Evolutionary conservation across 1,284 basidiomycete species (phyloP).

Genomic region (Inonotus obliquus): DNA sequence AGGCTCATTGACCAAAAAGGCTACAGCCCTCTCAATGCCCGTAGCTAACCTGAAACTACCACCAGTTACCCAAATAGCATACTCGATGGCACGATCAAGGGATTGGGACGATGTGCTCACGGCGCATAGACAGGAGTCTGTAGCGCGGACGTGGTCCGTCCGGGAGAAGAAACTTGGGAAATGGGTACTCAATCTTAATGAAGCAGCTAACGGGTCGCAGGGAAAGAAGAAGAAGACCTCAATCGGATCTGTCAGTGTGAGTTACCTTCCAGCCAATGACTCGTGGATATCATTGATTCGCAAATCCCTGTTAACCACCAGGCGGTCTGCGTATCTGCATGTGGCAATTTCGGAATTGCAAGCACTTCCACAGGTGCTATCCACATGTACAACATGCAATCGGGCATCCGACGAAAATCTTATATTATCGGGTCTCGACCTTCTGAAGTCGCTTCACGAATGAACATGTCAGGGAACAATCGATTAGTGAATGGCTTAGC

Average conservation of each 20-base stretch:
- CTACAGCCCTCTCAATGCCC: slow-evolving; percentile 75
- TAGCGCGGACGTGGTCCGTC: slow-evolving; percentile 85
- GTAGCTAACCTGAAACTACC: slow-evolving; percentile 80
- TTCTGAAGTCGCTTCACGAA: slow-evolving; percentile 41
- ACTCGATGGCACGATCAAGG: slow-evolving; percentile 78
- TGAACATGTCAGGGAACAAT: slow-evolving; percentile 39
- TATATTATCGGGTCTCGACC: slow-evolving; percentile 68
- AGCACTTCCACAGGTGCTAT: slow-evolving; percentile 78
- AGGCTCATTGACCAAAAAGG: slow-evolving; percentile 86
- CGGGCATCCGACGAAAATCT: slow-evolving; percentile 79
- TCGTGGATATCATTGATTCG: not conserved
- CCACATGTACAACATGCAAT: slow-evolving; percentile 95
- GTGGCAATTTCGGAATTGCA: slow-evolving; percentile 93
- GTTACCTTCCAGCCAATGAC: slow-evolving; percentile 18
- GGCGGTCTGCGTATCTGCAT: slow-evolving; percentile 90
- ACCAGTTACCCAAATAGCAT: slow-evolving; percentile 72
- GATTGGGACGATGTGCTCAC: slow-evolving; percentile 99
- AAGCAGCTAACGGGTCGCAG: slow-evolving; percentile 38
- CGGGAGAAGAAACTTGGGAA: slow-evolving; percentile 80
- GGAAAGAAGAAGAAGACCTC: slow-evolving; percentile 39
- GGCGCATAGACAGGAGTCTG: slow-evolving; percentile 76
- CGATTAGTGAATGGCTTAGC: slow-evolving; percentile 79
- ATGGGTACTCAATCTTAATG: slow-evolving; percentile 50
- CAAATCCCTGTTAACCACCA: slow-evolving; percentile 27
- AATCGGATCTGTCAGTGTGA: slow-evolving; percentile 61